A percentile compares a stretch with the other conserved stretches of the same genome.
These are phyloP conservation scores for Gonium pectorale DNA, from an alignment of 139 green algal genomes.

Conservation along the genomic window DNA sequence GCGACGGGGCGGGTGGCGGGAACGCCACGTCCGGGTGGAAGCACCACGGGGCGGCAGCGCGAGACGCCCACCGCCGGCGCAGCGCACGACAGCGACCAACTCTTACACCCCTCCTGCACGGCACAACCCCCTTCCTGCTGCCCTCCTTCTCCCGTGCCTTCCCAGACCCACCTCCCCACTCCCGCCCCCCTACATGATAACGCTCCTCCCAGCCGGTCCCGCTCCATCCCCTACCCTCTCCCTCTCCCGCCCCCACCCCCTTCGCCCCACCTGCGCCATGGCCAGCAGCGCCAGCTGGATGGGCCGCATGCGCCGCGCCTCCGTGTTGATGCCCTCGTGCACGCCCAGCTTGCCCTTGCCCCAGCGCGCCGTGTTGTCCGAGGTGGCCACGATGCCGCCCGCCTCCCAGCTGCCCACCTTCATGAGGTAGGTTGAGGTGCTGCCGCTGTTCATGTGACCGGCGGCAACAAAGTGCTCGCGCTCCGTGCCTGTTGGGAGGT, in stretches of 20 bases:
- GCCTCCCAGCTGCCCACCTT: conserved; percentile 33
- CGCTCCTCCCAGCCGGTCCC: no score
- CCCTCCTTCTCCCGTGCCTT: background rate
- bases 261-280: conserved; percentile 37
- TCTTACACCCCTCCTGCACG: background rate
- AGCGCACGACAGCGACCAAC: background rate
- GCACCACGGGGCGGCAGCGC: no score
- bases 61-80: no score
- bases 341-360: conserved; percentile 13
- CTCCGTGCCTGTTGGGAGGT: background rate
- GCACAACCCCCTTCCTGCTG: background rate
- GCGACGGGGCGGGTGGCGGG: background rate
- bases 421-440: conserved; percentile 26
- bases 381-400: conserved; percentile 2
- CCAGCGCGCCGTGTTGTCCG: background rate
- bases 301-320: conserved; percentile 47
- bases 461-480: conserved; percentile 26
- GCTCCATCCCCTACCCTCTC: no score
- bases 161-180: no score
- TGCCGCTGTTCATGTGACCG: conserved; percentile 4
- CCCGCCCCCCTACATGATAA: no score
- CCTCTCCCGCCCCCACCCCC: background rate
- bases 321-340: conserved; percentile 37
- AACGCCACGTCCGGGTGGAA: background rate
- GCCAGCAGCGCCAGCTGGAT: conserved; percentile 53